Evolutionary conservation across 1,139 yeast species (phyloP).

Genomic region (Petasospora fabianii): DNA sequence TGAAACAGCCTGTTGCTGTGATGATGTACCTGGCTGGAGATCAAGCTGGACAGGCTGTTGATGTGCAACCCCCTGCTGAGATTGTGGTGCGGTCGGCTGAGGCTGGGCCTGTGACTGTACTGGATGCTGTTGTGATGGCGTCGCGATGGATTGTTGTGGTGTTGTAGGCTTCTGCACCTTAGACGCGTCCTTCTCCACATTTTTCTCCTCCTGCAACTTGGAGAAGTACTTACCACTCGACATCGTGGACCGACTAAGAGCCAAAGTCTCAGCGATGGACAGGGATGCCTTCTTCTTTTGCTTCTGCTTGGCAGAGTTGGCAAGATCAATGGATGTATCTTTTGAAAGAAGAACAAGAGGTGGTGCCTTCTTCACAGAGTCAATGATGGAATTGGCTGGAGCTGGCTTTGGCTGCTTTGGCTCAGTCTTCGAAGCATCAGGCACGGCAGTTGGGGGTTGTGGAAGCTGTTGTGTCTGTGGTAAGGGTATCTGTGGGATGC

Average conservation of each 20-base stretch:
- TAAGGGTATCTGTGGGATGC: too few relatives aligned
- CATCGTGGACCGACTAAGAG: conserved; percentile 47
- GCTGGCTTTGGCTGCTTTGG: conserved; percentile 23
- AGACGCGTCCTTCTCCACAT: background rate
- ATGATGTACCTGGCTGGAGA: background rate
- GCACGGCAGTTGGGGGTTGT: background rate
- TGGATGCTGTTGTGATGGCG: too few relatives aligned
- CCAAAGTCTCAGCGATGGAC: conserved; percentile 65
- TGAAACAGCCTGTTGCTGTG: background rate
- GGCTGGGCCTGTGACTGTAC: too few relatives aligned
- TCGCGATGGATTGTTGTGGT: background rate
- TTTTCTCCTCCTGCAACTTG: conserved; percentile 19
- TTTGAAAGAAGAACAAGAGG: conserved; percentile 22
- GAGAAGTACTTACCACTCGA: conserved; percentile 29
- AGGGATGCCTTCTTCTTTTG: conserved; percentile 28
- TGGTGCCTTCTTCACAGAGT: conserved; percentile 22
- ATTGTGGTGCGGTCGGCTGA: background rate
- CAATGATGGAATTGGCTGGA: conserved; percentile 21
- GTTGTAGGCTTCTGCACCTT: background rate
- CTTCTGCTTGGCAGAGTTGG: conserved; percentile 21
- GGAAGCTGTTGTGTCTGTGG: background rate
- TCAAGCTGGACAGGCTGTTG: background rate
- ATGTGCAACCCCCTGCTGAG: background rate
- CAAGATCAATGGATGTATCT: conserved; percentile 25
- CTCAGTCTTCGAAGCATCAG: conserved; percentile 3